phyloP scores from a whole-genome alignment of 371 early-diverging fungal species.

The Lichtheimia ornata region DNA sequence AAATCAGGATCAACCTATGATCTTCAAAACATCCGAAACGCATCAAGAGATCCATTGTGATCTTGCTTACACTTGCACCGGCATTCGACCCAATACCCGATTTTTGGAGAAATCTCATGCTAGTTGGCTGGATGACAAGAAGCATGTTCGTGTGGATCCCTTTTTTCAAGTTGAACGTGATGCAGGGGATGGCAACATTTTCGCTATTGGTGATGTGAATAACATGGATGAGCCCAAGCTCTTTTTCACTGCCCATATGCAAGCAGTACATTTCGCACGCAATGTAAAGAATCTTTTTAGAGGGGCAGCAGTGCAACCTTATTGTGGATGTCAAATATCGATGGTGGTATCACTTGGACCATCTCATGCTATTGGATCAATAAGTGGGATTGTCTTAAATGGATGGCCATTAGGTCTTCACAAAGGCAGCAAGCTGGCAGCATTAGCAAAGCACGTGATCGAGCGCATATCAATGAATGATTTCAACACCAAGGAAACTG shows the following conservation, averaged over 20 bases:
- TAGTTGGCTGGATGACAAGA: conserved; percentile 29
- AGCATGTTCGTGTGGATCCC: conserved; percentile 25
- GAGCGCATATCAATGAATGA: conserved; percentile 38
- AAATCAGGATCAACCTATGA: neutral
- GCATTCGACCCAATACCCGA: conserved; percentile 31
- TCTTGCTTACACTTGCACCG: conserved; percentile 32
- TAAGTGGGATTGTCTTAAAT: conserved; percentile 20
- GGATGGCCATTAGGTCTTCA: conserved; percentile 31
- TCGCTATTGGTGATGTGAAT: conserved; percentile 39
- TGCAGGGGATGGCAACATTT: conserved; percentile 17
- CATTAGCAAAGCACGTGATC: conserved; percentile 24
- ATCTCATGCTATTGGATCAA: conserved; percentile 21
- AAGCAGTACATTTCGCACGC: conserved; percentile 33
- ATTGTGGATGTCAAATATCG: conserved; percentile 17
- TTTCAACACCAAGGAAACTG: conserved; percentile 18
- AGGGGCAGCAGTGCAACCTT: conserved; percentile 14
- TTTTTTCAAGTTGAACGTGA: conserved; percentile 23
- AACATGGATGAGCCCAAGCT: conserved; percentile 38
- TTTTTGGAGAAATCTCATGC: conserved; percentile 22
- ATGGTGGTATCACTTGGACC: conserved; percentile 43
- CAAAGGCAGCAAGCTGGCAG: conserved; percentile 28
- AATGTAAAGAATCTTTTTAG: conserved; percentile 14
- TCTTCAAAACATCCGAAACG: conserved; percentile 32
- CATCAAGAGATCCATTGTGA: conserved; percentile 22
- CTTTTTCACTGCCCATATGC: conserved; percentile 47